Conservation (phyloP, 2,329 filamentous ascomycete genomes). For the Amylocarpus encephaloides region DNA sequence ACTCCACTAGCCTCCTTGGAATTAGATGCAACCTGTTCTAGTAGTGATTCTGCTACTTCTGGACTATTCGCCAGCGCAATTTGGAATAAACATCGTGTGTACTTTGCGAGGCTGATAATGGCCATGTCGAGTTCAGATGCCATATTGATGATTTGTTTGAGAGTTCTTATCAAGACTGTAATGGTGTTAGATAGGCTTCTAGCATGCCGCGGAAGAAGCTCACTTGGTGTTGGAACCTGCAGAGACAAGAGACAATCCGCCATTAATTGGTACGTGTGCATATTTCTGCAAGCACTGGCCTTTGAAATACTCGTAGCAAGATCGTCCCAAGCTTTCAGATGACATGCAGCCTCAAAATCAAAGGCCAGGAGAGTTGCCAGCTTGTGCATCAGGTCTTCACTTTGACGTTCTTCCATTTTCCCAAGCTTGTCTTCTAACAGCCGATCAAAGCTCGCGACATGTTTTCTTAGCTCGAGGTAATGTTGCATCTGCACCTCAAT, state of each 20-base stretch:
- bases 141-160: constrained; percentile 65
- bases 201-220: constrained; percentile 12
- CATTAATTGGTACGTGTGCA: constrained; percentile 52
- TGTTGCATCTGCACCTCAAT: constrained; percentile 47
- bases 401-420: constrained; percentile 38
- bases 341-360: constrained; percentile 70
- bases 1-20: constrained; percentile 46
- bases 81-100: constrained; percentile 72
- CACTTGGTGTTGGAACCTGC: constrained; percentile 46
- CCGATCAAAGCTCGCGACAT: constrained; percentile 53
- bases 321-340: constrained; percentile 61
- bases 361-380: constrained; percentile 63
- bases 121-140: constrained; percentile 57
- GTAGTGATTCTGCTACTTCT: constrained; percentile 49
- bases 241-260: constrained; percentile 57
- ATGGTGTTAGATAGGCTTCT: constrained; percentile 38
- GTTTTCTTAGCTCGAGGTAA: constrained; percentile 55
- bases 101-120: constrained; percentile 59
- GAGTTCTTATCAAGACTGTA: constrained; percentile 33
- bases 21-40: constrained; percentile 56
- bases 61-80: constrained; percentile 50
- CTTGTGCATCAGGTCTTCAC: constrained; percentile 53
- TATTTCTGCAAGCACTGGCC: constrained; percentile 39
- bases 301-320: constrained; percentile 54
- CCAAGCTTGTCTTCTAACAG: constrained; percentile 36